Evolutionary conservation across 805 yeast species (phyloP).

Genomic region (Ascoidea rubescens): DNA sequence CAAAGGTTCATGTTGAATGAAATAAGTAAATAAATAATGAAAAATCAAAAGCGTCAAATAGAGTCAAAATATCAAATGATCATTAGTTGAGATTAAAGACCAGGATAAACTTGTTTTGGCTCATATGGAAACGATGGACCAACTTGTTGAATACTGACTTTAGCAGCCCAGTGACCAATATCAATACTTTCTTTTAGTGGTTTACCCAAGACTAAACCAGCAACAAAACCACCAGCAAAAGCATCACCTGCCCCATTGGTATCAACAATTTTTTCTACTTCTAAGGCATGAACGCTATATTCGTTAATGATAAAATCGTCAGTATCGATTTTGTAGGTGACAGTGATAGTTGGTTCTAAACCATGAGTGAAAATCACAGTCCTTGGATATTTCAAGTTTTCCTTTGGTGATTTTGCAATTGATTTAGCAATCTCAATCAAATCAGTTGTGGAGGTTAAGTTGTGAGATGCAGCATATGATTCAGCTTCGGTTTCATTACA

Average conservation of each 20-base stretch:
- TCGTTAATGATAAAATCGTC: constrained; percentile 33
- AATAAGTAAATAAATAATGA: too few relatives aligned
- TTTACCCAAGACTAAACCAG: constrained; percentile 71
- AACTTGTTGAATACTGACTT: constrained; percentile 77
- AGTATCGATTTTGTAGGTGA: constrained; percentile 34
- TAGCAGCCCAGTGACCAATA: constrained; percentile 95
- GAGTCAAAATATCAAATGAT: too few relatives aligned
- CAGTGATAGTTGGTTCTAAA: constrained; percentile 77
- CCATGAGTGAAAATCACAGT: constrained; percentile 94
- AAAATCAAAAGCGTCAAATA: too few relatives aligned
- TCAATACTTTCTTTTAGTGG: constrained; percentile 47
- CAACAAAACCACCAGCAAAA: constrained; percentile 85
- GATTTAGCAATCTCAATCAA: constrained; percentile 67
- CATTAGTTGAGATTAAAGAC: background rate
- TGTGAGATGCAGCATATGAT: constrained; percentile 82
- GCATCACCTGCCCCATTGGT: constrained; percentile 94
- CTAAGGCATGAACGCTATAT: constrained; percentile 63
- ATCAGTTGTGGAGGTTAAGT: constrained; percentile 36
- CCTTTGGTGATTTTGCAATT: constrained; percentile 71
- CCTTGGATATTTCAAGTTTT: constrained; percentile 54
- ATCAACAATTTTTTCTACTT: constrained; percentile 57
- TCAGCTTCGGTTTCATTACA: constrained; percentile 98
- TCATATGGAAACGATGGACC: constrained; percentile 81
- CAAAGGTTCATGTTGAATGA: too few relatives aligned
- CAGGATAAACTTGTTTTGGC: constrained; percentile 4